Percentiles rank a stretch among this genome's conserved stretches.
These are phyloP conservation scores for Sordariomycetes sp. DNA, from an alignment of 2,329 filamentous ascomycete species.

Conservation along the genomic window DNA sequence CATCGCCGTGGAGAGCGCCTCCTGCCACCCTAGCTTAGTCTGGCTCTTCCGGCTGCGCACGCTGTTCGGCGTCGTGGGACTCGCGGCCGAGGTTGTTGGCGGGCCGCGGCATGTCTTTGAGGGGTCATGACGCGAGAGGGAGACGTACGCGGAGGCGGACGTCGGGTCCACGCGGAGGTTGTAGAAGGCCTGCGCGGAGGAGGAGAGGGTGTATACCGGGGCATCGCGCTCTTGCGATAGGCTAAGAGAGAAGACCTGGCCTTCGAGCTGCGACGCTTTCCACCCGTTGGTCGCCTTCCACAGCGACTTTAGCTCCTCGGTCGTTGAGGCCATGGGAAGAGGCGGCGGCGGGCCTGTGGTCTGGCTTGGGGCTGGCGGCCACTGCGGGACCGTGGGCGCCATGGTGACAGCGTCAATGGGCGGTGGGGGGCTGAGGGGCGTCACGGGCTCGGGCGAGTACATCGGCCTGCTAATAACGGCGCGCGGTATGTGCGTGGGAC, in stretches of 20 bases:
- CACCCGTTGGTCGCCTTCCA: conserved; percentile 62
- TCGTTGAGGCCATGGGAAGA: conserved; percentile 37
- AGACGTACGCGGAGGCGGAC: conserved; percentile 47
- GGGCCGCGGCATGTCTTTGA: conserved; percentile 38
- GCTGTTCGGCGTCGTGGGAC: conserved; percentile 7
- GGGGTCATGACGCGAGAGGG: conserved; percentile 46
- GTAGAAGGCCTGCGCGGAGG: conserved; percentile 51
- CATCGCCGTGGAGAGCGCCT: conserved; percentile 43
- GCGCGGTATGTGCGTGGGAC: conserved; percentile 48
- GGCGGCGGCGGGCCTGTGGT: conserved; percentile 23
- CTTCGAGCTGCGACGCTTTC: conserved; percentile 46
- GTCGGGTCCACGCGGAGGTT: conserved; percentile 51
- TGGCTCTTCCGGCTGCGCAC: conserved; percentile 14
- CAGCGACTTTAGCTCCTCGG: conserved; percentile 47
- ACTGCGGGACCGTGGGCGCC: conserved; percentile 5
- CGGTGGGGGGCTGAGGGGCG: conserved; percentile 10
- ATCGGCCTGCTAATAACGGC: conserved; percentile 53
- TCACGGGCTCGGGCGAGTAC: conserved; percentile 31
- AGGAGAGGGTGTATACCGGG: conserved; percentile 54
- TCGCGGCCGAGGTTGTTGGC: conserved; percentile 10
- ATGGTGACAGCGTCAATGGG: background rate
- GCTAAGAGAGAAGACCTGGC: conserved; percentile 44
- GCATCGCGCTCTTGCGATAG: conserved; percentile 43
- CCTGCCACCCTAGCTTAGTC: conserved; percentile 38
- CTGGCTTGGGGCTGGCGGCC: conserved; percentile 8